Base-by-base conservation (phyloP, 352 stramenopile genomes). In the Peronospora belbahrii region DNA sequence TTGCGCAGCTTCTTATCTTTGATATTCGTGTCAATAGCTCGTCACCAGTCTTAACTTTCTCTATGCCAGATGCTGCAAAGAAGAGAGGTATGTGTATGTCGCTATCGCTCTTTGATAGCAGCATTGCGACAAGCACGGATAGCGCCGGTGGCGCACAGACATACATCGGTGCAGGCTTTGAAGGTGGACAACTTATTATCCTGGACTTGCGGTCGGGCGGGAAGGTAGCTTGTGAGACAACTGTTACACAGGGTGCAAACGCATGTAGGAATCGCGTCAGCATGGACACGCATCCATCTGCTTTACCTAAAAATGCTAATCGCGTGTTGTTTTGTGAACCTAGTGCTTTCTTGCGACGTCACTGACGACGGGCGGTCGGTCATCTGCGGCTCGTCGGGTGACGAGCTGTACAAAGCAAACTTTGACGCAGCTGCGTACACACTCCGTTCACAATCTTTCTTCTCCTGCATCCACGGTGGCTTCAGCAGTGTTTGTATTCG, bases 311-410 rank as follows among this genome's bases (percentile, higher is more conserved):
- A 55, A 53, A 57, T 11, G 14, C 3, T 49, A 14, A 8, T 31
- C 10, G 15, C 32, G 11, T 20, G 2, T 8, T 56, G 11, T 40
- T 11, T 45, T 31, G 42, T 19, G 15, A 10, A 20, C 28, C 10
- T 45, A 88, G 79, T 90, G 41, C 65, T 90, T 6, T 71, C 75
- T 6, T 83, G 87, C 11, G 79, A 90, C 32, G 52, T 86, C n/a
- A 65, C 70, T 10, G 45, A 45, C 6, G 70, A 88, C 37, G 74
- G 73, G 2, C 48, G 50, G 24, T 67, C 65, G 6, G 59, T 67
- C 17, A 72, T 90, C 40, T 86, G 76, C 34, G 79, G 75, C 1
- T 86, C 74, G 5, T 76, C 75, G 2, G 64, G 68, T 4, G 61
- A 83, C 34, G 62, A 84, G 27, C 48, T 88, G 22, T 74, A 71